Conservation (phyloP, 176 grass and related monocot genomes). For the Carex parvula region DNA sequence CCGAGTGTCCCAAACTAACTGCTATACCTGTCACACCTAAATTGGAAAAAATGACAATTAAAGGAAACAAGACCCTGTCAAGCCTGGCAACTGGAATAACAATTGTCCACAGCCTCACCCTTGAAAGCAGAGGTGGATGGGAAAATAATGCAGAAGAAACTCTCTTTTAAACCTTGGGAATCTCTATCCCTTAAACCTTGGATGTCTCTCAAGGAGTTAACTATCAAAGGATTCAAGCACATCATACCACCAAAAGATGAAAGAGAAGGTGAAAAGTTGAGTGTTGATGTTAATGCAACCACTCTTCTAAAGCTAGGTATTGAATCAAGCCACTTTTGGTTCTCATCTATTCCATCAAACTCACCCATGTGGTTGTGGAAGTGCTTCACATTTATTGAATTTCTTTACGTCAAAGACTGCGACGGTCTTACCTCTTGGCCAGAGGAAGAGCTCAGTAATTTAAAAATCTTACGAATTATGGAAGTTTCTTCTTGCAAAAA, state of each 20-base stretch:
- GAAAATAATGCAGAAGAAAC: not conserved
- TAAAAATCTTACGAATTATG: not conserved
- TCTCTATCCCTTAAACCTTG: too few species aligned
- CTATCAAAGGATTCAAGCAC: not conserved
- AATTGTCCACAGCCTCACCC: too few species aligned
- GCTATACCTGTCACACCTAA: conserved; percentile 12
- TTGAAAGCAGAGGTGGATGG: not conserved
- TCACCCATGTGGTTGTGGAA: not conserved
- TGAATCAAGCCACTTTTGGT: not conserved
- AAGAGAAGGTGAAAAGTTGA: not conserved
- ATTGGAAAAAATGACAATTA: not conserved
- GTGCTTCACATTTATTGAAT: not conserved
- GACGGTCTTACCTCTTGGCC: not conserved
- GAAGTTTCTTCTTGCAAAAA: not conserved
- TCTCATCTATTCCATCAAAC: not conserved
- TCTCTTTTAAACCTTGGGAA: not conserved
- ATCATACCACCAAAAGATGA: not conserved
- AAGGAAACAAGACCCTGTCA: not conserved
- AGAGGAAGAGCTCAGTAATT: not conserved
- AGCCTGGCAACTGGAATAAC: too few species aligned
- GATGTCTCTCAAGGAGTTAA: not conserved
- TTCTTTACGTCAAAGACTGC: rapidly evolving
- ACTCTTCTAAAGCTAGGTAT: rapidly evolving
- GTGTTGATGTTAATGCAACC: not conserved
- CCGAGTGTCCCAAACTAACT: not conserved